Percentiles rank a stretch among this genome's conserved stretches.
Conservation (phyloP, 768 basidiomycete species). For the Serendipita sp. region DNA sequence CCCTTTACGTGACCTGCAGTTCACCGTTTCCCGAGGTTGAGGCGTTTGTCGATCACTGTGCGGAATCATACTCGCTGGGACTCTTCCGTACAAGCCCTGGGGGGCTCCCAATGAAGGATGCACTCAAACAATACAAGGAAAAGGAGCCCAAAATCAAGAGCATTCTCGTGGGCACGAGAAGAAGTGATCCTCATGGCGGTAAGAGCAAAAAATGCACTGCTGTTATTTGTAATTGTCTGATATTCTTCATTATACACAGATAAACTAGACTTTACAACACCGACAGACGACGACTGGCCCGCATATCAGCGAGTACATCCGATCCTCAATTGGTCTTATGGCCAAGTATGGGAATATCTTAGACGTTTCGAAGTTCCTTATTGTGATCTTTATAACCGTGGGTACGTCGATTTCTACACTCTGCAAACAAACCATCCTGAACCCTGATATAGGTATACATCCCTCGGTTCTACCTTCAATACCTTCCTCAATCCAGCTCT, state of each 20-base stretch:
- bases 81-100: constrained; percentile 52
- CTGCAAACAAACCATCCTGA: neutral
- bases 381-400: constrained; percentile 79
- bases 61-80: constrained; percentile 53
- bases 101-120: constrained; percentile 61
- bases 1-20: constrained; percentile 79
- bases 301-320: constrained; percentile 81
- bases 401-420: constrained; percentile 32
- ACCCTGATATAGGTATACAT: constrained; percentile 60
- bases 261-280: constrained; percentile 51
- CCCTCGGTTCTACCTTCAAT: constrained; percentile 88
- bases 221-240: neutral
- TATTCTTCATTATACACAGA: constrained; percentile 27
- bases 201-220: constrained; percentile 18
- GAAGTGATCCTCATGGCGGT: constrained; percentile 92
- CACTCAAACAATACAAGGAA: constrained; percentile 55
- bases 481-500: constrained; percentile 88
- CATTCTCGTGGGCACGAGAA: constrained; percentile 77
- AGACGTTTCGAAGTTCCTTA: constrained; percentile 61
- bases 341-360: constrained; percentile 80
- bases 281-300: constrained; percentile 86
- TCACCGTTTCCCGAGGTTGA: constrained; percentile 80
- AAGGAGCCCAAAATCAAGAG: constrained; percentile 52
- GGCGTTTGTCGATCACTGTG: constrained; percentile 54
- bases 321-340: constrained; percentile 89